Conservation (phyloP, 805 yeast genomes). For the Zygoascus bituminiphila region DNA sequence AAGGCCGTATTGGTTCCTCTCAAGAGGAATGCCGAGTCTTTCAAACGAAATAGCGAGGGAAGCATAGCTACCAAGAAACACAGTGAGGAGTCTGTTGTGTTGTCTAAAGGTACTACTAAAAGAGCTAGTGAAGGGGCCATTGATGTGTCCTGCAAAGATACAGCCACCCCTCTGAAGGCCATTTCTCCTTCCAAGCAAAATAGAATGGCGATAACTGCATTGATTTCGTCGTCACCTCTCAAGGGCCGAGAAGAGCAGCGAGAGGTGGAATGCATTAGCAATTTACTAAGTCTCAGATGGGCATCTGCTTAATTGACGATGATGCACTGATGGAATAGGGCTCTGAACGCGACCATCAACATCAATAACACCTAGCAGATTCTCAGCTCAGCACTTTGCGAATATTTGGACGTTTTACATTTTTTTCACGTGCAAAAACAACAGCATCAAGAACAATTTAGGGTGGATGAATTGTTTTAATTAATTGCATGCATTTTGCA, state of each 20-base stretch:
- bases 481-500: too few species aligned
- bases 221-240: conserved; percentile 4
- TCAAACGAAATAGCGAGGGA: neutral
- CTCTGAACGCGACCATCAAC: too few species aligned
- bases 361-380: too few species aligned
- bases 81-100: neutral
- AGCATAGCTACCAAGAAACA: too few species aligned
- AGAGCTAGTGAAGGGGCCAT: too few species aligned
- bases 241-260: conserved; percentile 11
- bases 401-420: too few species aligned
- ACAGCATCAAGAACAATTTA: too few species aligned
- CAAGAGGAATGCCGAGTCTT: neutral
- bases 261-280: conserved; percentile 30
- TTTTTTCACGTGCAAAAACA: too few species aligned
- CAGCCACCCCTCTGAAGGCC: conserved; percentile 4
- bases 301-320: conserved; percentile 18
- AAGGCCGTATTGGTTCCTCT: conserved; percentile 30
- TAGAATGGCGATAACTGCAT: conserved; percentile 3
- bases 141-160: too few species aligned
- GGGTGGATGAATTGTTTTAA: too few species aligned
- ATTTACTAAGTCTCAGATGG: conserved; percentile 26
- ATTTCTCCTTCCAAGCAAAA: neutral
- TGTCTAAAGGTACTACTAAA: neutral
- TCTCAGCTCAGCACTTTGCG: too few species aligned
- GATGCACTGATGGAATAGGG: too few species aligned